These are phyloP conservation scores for Kwoniella botswanensis DNA, from an alignment of 768 basidiomycete genomes.

Conservation along the genomic window DNA sequence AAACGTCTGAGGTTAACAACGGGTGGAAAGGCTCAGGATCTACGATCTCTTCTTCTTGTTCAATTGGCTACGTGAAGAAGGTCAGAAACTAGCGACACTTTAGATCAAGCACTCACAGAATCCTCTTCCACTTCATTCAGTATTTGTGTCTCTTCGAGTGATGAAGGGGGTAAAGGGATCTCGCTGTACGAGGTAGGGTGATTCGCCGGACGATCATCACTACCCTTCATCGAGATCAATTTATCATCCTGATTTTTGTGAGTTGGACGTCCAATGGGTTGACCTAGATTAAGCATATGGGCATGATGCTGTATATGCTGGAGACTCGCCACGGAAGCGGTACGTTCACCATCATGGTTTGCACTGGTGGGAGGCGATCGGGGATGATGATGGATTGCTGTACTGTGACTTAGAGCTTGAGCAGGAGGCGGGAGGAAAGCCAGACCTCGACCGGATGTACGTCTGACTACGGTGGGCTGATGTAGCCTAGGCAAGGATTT, in stretches of 20 bases:
- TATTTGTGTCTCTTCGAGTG: background rate
- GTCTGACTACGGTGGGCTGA: slow-evolving; percentile 45
- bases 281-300: slow-evolving; percentile 1
- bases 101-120: background rate
- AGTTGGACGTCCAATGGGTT: background rate
- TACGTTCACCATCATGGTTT: background rate
- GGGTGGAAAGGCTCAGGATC: background rate
- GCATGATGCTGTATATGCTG: slow-evolving; percentile 5
- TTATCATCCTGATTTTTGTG: background rate
- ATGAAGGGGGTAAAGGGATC: background rate
- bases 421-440: slow-evolving; percentile 41
- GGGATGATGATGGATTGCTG: background rate
- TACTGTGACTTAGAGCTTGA: slow-evolving; percentile 9
- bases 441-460: slow-evolving; percentile 37
- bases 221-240: slow-evolving; percentile 1
- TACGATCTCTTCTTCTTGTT: background rate
- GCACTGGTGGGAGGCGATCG: background rate
- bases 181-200: background rate
- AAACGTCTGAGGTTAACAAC: background rate
- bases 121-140: background rate
- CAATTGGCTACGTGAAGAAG: background rate
- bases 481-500: slow-evolving; percentile 43
- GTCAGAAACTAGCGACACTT: background rate
- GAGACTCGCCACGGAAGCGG: background rate
- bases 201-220: background rate